phyloP scores from a whole-genome alignment of 164 flowering plant genomes.

The Chimonanthus salicifolius region DNA sequence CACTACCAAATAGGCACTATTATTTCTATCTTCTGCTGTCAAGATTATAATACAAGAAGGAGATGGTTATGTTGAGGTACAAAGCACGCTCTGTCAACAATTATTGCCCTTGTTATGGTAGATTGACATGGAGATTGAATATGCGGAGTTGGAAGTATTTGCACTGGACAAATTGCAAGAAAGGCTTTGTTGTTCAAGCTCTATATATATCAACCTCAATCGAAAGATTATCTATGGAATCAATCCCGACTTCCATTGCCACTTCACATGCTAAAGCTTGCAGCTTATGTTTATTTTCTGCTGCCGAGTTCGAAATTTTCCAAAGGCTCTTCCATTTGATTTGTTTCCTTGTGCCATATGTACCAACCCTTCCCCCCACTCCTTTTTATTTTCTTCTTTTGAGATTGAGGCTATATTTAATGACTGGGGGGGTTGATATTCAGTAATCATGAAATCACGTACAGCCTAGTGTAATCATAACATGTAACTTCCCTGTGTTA shows the following conservation, averaged over 20 bases:
- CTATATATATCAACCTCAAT: neutral
- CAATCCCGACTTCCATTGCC: neutral
- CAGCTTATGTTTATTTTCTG: constrained; percentile 1
- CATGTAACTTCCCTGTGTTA: constrained; percentile 9
- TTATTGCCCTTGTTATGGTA: neutral
- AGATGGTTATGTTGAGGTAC: neutral
- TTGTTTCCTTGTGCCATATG: neutral
- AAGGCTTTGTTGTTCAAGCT: neutral
- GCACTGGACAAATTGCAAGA: neutral
- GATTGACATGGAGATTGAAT: neutral
- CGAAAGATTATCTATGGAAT: neutral
- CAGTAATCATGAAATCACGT: neutral
- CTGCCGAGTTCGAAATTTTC: constrained; percentile 1
- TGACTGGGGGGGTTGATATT: constrained; percentile 3
- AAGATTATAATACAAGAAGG: neutral
- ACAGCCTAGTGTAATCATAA: constrained; percentile 9
- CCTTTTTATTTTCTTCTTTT: neutral
- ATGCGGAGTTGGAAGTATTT: constrained; percentile 1
- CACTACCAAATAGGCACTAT: constrained; percentile 8
- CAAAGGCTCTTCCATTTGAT: neutral
- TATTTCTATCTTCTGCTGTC: neutral
- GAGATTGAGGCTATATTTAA: neutral
- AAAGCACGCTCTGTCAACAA: neutral
- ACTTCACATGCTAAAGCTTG: constrained; percentile 2
- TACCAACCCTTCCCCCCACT: neutral